Conservation (phyloP, 768 basidiomycete species). For the Tulasnella sp. region DNA sequence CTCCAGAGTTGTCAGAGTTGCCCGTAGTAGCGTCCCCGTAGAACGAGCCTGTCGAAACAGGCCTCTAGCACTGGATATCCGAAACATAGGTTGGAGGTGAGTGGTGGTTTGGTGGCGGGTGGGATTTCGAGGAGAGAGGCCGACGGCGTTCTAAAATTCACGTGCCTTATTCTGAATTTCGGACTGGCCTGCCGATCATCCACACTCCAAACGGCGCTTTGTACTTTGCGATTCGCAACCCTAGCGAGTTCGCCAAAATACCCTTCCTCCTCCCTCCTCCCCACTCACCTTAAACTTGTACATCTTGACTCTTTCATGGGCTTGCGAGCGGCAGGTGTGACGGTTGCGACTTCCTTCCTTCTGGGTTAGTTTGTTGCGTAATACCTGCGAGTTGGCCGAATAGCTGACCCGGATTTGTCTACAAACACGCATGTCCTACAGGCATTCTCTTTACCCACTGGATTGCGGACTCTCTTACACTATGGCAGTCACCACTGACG, state of each 20-base stretch:
- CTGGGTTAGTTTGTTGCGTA: slow-evolving; percentile 51
- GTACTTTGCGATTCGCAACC: not conserved
- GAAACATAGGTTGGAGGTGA: not conserved
- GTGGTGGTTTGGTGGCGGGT: not conserved
- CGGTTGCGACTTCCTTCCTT: slow-evolving; percentile 74
- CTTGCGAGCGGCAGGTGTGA: slow-evolving; percentile 67
- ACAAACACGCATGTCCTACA: slow-evolving; percentile 36
- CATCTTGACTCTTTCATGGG: slow-evolving; percentile 49
- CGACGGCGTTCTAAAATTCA: slow-evolving; percentile 33
- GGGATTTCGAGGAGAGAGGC: slow-evolving; percentile 30
- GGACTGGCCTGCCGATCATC: slow-evolving; percentile 16
- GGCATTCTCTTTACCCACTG: slow-evolving; percentile 83
- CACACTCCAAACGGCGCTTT: not conserved
- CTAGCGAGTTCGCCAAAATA: not conserved
- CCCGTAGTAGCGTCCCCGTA: not conserved
- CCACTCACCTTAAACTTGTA: not conserved
- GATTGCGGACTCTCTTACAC: slow-evolving; percentile 87
- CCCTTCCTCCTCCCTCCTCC: not conserved
- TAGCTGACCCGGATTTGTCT: not conserved
- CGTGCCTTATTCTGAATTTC: slow-evolving; percentile 30
- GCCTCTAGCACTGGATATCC: not conserved
- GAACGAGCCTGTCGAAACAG: not conserved
- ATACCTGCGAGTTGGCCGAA: not conserved
- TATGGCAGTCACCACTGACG: slow-evolving; percentile 82
- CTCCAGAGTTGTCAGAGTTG: slow-evolving; percentile 4